phyloP scores from a whole-genome alignment of 2,329 filamentous ascomycete genomes.

The Exserohilum rostratum region DNA sequence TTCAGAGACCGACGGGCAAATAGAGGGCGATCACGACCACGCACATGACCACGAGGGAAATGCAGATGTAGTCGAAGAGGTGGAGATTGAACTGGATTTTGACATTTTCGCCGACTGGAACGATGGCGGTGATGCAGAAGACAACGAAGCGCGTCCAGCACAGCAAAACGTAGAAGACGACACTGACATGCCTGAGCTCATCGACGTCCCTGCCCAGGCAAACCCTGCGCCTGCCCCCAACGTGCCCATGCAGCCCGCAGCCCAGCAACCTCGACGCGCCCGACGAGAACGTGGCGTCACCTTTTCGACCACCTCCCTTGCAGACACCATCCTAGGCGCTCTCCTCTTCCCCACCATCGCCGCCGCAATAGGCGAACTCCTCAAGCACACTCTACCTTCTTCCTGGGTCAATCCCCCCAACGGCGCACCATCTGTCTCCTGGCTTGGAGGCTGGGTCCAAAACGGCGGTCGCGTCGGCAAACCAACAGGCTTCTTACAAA shows the following conservation, averaged over 20 bases:
- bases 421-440: conserved; percentile 19
- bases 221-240: conserved; percentile 40
- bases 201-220: conserved; percentile 18
- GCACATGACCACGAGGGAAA: conserved; percentile 46
- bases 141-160: conserved; percentile 48
- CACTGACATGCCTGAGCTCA: conserved; percentile 14
- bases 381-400: conserved; percentile 71
- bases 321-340: conserved; percentile 68
- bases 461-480: conserved; percentile 32
- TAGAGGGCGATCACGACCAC: conserved; percentile 26
- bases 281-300: conserved; percentile 57
- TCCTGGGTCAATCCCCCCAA: conserved; percentile 64
- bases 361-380: conserved; percentile 74
- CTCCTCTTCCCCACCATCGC: conserved; percentile 84
- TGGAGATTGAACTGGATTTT: conserved; percentile 51
- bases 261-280: conserved; percentile 31
- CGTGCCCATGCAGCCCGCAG: conserved; percentile 29
- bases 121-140: conserved; percentile 37
- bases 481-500: conserved; percentile 73
- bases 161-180: conserved; percentile 28
- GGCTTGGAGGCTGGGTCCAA: conserved; percentile 31
- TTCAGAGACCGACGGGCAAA: conserved; percentile 19
- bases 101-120: conserved; percentile 55
- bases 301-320: conserved; percentile 61
- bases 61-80: conserved; percentile 55